phyloP scores from a whole-genome alignment of 306 rosid species.

The Cucurbita ficifolia region DNA sequence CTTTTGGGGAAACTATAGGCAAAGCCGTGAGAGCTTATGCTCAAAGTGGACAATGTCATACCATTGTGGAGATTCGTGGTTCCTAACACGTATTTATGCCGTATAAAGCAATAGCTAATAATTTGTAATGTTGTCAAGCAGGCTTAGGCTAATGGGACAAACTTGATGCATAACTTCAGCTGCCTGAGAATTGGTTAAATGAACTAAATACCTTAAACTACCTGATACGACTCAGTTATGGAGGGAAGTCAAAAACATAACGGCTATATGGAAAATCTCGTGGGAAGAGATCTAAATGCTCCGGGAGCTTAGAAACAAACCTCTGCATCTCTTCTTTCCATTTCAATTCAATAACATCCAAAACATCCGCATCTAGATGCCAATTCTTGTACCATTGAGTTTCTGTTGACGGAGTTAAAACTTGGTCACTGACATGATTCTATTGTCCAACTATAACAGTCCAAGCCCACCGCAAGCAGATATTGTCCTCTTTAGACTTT shows the following conservation, averaged over 20 bases:
- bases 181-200: not conserved
- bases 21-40: no score
- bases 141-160: not conserved
- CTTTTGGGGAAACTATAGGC: no score
- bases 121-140: not conserved
- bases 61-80: no score
- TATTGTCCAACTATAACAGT: no score
- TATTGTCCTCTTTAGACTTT: no score
- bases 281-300: not conserved
- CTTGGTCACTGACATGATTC: not conserved
- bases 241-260: not conserved
- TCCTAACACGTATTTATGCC: not conserved
- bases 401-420: not conserved
- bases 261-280: not conserved
- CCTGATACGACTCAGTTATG: not conserved
- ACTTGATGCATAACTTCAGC: not conserved
- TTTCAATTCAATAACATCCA: not conserved
- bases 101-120: not conserved
- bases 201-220: not conserved
- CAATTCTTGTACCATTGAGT: not conserved
- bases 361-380: not conserved
- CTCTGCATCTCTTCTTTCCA: not conserved
- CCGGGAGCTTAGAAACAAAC: not conserved
- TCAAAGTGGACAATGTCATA: no score
- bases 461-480: no score